Base-by-base conservation (phyloP, 345 rosid genomes). In the Lepidium africanum region DNA sequence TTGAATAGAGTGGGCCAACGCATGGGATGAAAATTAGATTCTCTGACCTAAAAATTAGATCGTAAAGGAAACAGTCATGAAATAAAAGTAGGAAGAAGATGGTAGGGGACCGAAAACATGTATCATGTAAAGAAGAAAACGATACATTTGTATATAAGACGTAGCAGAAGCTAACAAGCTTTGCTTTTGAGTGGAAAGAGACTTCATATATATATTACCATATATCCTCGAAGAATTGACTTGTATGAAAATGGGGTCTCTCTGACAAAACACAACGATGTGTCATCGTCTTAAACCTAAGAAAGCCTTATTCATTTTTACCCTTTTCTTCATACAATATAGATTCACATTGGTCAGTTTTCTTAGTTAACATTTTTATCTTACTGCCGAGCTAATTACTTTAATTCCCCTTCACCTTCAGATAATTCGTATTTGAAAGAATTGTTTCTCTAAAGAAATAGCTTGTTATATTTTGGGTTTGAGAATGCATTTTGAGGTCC, bases 181-280 rank as follows among this genome's bases (percentile, higher is more conserved):
- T 70, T 53, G 54, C 68, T 70, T 60, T 70, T 70, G 54, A 52
- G 46, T 41, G 17, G 63, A 52, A 51, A 71, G 46, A 62, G 69
- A 61, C 62, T 5, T 62, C 53, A 52, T 51, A 21, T 33, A 52
- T 51, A n/a, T 33, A 42, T 41, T 30, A 1, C 8, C 45, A n/a
- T n/a, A 59, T 35, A 35, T 21, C 8, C 12, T 42, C 16, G 25
- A 35, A n/a, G 16, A 43, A 43, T 43, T 61, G 53, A 8, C 55
- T 35, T n/a, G n/a, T n/a, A n/a, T n/a, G n/a, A n/a, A n/a, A 33
- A 32, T 33, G 14, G 15, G 61, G 25, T 39, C 42, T 25, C 21
- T 49, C 25, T 12, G 23, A 49, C 14, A 49, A 10, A 49, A 0
- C 51, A 25, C 59, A 69, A 59, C 33, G n/a, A 69, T 38, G 39